Evolutionary conservation across 2,329 filamentous ascomycete species (phyloP).

Genomic region (Cladophialophora exuberans): DNA sequence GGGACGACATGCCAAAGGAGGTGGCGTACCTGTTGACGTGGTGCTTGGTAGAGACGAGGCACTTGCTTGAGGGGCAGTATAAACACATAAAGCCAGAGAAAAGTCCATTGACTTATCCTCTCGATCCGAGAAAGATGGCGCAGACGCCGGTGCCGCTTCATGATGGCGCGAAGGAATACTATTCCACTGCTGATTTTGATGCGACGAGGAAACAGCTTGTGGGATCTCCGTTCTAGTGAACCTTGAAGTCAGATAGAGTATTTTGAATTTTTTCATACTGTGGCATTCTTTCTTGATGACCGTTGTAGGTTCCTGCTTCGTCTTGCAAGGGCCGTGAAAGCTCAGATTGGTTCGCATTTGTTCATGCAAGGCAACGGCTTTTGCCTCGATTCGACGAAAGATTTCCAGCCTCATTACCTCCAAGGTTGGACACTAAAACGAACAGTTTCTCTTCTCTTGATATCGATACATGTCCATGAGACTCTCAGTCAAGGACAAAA

Average conservation of each 20-base stretch:
- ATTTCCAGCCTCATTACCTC: too few relatives aligned
- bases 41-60: slow-evolving; percentile 22
- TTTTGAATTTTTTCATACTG: too few relatives aligned
- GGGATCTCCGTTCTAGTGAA: background rate
- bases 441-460: too few relatives aligned
- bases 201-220: background rate
- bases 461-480: too few relatives aligned
- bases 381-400: too few relatives aligned
- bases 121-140: slow-evolving; percentile 18
- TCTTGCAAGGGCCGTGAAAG: too few relatives aligned
- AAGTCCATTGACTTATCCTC: slow-evolving; percentile 20
- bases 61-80: slow-evolving; percentile 20
- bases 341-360: too few relatives aligned
- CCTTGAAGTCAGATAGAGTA: background rate
- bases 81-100: slow-evolving; percentile 16
- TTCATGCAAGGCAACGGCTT: too few relatives aligned
- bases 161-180: slow-evolving; percentile 14
- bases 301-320: too few relatives aligned
- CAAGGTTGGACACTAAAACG: too few relatives aligned
- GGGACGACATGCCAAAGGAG: slow-evolving; percentile 21
- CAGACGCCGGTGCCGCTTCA: slow-evolving; percentile 15
- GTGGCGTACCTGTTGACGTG: slow-evolving; percentile 20
- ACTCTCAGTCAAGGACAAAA: too few relatives aligned
- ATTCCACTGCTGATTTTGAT: slow-evolving; percentile 6
- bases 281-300: too few relatives aligned